Base-by-base conservation (phyloP, 805 yeast species). In the fission yeast (Schizosaccharomyces pombe) region DNA sequence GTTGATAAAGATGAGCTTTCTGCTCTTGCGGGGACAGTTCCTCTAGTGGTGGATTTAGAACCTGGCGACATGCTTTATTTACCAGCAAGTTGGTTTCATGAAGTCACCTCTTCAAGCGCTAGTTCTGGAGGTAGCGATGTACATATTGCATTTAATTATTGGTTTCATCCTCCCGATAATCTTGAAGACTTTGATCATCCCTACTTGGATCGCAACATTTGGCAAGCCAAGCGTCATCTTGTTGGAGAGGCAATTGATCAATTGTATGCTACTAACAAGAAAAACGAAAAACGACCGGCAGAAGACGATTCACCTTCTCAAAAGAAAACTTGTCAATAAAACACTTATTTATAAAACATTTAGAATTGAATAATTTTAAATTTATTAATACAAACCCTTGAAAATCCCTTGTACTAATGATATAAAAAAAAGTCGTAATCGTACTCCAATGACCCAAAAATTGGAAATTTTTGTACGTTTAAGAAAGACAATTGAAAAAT, bases 21-120 rank as follows among this genome's bases (percentile, higher is more conserved):
- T 26, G 53, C 31, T 34, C 32, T 47, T 5, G 40, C 58, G 8
- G 22, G 22, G 22, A 37, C 43, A 37, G 24, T 5, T 37, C 43
- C 43, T 14, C 22, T 37, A 37, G 55, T 47, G 9, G 67, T 67
- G 26, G 63, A 58, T 31, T 56, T 68, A 28, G 55, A 60, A 5
- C 65, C 69, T 1, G 71, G 72, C 3, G 69, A 68, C 51, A 60
- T 64, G 14, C 60, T 68, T 43, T 68, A 64, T 55, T 56, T 68
- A 9, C 72, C 72, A 0, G 67, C 70, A 3, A 59, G 67, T 52
- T 68, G 72, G 72, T 68, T 65, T 57, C 72, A 68, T 52, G 68
- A 68, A 58, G 67, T 68, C 5, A 29, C 55, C 11, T 58, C 57
- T 52, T 37, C 43, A 37, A n/a, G 43, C 14, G n/a, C 19, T 5